A percentile compares a stretch with the other conserved stretches of the same genome.
These are phyloP conservation scores for Phaffomyces antillensis DNA, from an alignment of 805 yeast genomes.

Conservation along the genomic window DNA sequence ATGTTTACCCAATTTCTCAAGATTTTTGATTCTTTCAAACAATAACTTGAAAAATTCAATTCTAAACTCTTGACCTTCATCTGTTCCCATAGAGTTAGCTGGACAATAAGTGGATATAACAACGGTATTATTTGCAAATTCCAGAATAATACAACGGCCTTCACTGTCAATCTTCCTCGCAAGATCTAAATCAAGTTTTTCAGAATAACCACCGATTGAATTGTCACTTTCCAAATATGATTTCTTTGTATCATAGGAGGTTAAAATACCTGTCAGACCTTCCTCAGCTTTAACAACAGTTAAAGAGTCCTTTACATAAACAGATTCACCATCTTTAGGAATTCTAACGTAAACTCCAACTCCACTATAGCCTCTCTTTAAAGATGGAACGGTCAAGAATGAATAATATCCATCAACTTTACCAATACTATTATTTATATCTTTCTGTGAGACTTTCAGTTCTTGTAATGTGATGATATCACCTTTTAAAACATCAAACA, in stretches of 20 bases:
- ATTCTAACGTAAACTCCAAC: conserved; percentile 74
- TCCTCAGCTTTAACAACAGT: conserved; percentile 75
- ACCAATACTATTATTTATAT: conserved; percentile 41
- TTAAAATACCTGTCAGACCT: conserved; percentile 70
- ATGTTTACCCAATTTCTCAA: conserved; percentile 51
- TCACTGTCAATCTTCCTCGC: conserved; percentile 60
- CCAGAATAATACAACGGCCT: conserved; percentile 76
- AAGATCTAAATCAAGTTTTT: conserved; percentile 27
- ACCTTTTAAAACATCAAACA: conserved; percentile 50
- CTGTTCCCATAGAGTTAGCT: conserved; percentile 73
- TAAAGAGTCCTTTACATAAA: conserved; percentile 29
- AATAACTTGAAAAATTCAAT: conserved; percentile 50
- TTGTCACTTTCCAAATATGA: conserved; percentile 20
- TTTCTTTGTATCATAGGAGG: conserved; percentile 17
- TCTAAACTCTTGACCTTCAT: conserved; percentile 56
- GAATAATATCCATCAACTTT: conserved; percentile 50
- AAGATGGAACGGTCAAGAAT: conserved; percentile 60
- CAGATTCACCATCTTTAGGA: conserved; percentile 38
- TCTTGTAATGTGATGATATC: conserved; percentile 89
- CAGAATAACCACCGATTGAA: conserved; percentile 68
- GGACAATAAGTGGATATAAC: conserved; percentile 78
- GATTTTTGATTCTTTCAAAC: conserved; percentile 51
- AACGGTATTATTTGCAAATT: conserved; percentile 55
- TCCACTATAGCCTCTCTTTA: conserved; percentile 83
- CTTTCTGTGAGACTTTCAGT: conserved; percentile 55